Evolutionary conservation across 805 yeast genomes (phyloP).

Genomic region (Yamadazyma sp.): DNA sequence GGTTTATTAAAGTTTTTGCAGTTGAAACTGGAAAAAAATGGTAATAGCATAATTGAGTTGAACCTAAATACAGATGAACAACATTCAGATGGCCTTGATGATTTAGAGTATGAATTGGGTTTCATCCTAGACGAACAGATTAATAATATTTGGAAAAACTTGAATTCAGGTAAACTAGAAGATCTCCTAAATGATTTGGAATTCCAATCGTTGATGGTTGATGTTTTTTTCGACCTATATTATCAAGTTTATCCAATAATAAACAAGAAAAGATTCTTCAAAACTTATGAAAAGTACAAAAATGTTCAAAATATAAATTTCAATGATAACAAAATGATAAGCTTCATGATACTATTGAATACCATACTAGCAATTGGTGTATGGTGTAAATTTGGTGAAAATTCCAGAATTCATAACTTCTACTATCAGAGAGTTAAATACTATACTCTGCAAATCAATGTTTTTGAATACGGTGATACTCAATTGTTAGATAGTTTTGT

Average conservation of each 20-base stretch:
- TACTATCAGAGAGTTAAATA: constrained; percentile 17
- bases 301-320: constrained; percentile 4
- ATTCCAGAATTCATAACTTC: constrained; percentile 16
- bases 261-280: constrained; percentile 16
- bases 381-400: constrained; percentile 21
- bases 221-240: constrained; percentile 16
- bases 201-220: constrained; percentile 15
- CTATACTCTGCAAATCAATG: constrained; percentile 13
- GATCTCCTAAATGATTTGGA: constrained; percentile 15
- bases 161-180: constrained; percentile 16
- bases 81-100: constrained; percentile 5
- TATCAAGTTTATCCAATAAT: constrained; percentile 19
- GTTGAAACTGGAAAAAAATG: constrained; percentile 25
- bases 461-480: constrained; percentile 19
- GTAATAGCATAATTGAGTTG: constrained; percentile 22
- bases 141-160: constrained; percentile 13
- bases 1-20: constrained; percentile 49
- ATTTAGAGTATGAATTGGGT: constrained; percentile 13
- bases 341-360: constrained; percentile 17
- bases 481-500: constrained; percentile 19
- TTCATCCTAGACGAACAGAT: constrained; percentile 17
- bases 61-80: constrained; percentile 9
- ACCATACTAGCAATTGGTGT: constrained; percentile 19
- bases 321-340: constrained; percentile 11
- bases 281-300: constrained; percentile 10